A percentile compares a stretch with the other conserved stretches of the same genome.
Conservation (phyloP, 208 protist genomes). For the Acanthamoeba polyphaga region DNA sequence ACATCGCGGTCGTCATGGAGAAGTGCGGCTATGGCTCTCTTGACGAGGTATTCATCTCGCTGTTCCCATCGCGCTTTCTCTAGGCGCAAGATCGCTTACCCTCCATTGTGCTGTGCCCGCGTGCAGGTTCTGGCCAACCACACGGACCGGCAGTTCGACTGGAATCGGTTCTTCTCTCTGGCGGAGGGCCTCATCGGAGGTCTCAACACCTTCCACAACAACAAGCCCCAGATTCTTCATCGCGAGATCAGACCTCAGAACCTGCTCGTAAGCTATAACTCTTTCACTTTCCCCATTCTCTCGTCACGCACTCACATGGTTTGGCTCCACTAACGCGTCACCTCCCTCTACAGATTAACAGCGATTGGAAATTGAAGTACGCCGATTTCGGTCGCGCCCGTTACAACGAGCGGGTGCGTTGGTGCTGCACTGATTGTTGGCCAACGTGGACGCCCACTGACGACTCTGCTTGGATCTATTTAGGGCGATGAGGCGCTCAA, state of each 20-base stretch:
- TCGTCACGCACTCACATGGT: neutral
- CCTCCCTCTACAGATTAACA: conserved; percentile 10
- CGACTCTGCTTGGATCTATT: neutral
- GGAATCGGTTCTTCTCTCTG: conserved; percentile 67
- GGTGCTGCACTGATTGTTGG: neutral
- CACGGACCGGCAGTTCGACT: conserved; percentile 34
- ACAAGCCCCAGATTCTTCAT: conserved; percentile 57
- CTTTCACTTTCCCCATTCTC: neutral
- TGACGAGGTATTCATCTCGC: neutral
- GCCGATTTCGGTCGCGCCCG: conserved; percentile 50
- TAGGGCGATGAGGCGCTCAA: conserved; percentile 62
- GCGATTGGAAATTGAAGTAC: conserved; percentile 63
- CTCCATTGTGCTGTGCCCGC: no score
- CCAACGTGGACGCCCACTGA: neutral
- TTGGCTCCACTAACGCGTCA: neutral
- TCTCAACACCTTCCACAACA: conserved; percentile 61
- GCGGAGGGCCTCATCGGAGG: conserved; percentile 51
- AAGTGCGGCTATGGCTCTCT: conserved; percentile 33
- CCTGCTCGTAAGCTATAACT: neutral
- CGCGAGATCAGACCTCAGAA: conserved; percentile 66
- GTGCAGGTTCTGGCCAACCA: conserved; percentile 44
- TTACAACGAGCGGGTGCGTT: conserved; percentile 50
- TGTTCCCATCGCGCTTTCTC: neutral
- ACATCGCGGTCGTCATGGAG: conserved; percentile 58
- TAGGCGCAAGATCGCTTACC: no score